These are phyloP conservation scores for Eucalyptus tenuipes DNA, from an alignment of 345 rosid species.

Conservation along the genomic window DNA sequence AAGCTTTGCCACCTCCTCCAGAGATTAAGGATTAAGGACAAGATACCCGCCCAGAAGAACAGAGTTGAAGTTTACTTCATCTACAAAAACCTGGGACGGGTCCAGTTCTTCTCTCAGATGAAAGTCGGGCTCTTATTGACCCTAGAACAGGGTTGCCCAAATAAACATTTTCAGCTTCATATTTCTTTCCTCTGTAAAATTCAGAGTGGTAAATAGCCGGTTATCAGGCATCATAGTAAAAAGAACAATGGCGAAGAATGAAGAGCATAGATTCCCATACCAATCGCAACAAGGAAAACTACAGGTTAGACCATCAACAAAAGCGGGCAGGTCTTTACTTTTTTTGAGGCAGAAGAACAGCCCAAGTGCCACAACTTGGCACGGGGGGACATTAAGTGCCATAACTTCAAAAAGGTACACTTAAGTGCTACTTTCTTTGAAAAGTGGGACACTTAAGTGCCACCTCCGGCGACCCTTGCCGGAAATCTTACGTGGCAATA, in stretches of 20 bases:
- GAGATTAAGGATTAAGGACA: conserved; percentile 26
- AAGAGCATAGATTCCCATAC: conserved; percentile 57
- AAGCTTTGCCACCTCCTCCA: conserved; percentile 43
- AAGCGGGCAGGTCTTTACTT: neutral
- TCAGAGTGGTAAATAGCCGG: neutral
- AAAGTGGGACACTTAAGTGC: too few relatives aligned
- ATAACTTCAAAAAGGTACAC: too few relatives aligned
- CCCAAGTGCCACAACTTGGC: too few relatives aligned
- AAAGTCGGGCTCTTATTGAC: conserved; percentile 54
- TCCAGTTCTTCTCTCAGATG: conserved; percentile 56
- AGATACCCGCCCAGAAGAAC: conserved; percentile 27
- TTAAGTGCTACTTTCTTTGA: too few relatives aligned
- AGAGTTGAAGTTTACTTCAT: conserved; percentile 81
- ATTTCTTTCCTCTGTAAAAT: too few relatives aligned
- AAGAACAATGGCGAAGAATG: neutral
- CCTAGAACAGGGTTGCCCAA: conserved; percentile 70
- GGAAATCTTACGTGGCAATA: too few relatives aligned
- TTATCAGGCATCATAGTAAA: neutral
- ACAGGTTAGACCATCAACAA: conserved; percentile 60
- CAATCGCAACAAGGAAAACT: conserved; percentile 59
- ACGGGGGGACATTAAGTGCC: too few relatives aligned
- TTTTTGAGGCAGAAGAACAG: too few relatives aligned
- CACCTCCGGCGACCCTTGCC: too few relatives aligned
- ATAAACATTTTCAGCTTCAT: neutral
- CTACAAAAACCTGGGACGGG: conserved; percentile 79